Conservation (phyloP, 2,329 filamentous ascomycete genomes). For the Colletotrichum salicis region DNA sequence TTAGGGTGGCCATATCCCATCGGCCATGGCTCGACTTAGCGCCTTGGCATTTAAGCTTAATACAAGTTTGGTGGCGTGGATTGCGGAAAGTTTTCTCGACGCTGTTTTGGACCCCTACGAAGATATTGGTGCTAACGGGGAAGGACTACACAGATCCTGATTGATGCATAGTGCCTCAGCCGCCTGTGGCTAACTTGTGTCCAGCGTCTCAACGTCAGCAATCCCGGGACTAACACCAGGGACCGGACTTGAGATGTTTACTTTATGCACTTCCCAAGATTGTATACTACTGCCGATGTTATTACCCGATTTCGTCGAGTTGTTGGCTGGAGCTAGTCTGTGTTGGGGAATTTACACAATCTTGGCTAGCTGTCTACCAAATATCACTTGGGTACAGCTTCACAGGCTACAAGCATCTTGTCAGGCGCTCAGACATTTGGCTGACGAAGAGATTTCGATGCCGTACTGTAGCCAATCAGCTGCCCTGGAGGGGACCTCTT, state of each 20-base stretch:
- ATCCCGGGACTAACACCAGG: neutral
- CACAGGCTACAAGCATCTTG: too few species aligned
- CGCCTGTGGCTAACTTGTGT: neutral
- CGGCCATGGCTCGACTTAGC: neutral
- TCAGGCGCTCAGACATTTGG: neutral
- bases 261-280: neutral
- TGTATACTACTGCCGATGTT: neutral
- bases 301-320: neutral
- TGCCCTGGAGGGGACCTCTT: too few species aligned
- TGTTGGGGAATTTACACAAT: neutral
- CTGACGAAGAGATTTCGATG: neutral
- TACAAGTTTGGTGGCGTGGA: neutral
- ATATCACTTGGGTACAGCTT: too few species aligned
- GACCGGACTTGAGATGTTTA: neutral
- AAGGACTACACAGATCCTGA: neutral
- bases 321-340: neutral
- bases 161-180: slow-evolving; percentile 4
- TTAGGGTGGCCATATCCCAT: neutral
- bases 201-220: neutral
- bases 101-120: neutral
- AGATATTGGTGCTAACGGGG: neutral
- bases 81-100: neutral
- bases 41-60: slow-evolving; percentile 18
- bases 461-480: neutral
- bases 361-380: neutral